Evolutionary conservation across 441 rosid species (phyloP), one percentile per base, ranked within the genome.

Genomic region (Jatropha multifida): DNA sequence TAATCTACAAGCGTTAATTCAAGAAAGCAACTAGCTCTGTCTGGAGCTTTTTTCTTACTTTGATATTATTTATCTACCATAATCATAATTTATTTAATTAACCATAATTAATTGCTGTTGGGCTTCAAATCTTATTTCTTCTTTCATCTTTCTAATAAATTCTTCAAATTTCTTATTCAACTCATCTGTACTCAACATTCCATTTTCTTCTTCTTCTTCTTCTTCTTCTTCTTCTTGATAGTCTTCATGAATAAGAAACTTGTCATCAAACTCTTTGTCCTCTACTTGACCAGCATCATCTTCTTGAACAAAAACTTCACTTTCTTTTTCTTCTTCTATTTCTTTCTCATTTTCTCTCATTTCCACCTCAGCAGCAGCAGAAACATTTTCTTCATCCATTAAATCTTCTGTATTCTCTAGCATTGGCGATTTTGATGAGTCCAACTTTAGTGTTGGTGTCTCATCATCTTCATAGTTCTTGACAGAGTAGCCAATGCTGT

Each of bases 101-200:
- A 87, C 92, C 84, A 86, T 67, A 74, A 89, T 78, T 63, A 87
- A 32, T 0, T 79, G 38, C 59, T 72, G 64, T 59, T 54, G 76
- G 10, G 86, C 85, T 81, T 88, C 88, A 56, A 70, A 49, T 60
- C 85, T 66, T 58, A 90, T 79, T 58, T 63, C 83, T 26, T 80
- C 83, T 65, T 79, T 90, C 91, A 85, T 82, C 86, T 65, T 90
- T 73, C 80, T 89, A 20, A 92, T 92, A 75, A 94, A 94, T 0
- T 94, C 89, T 4, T 94, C 97, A 59, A 88, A 92, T 81, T 78
- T 92, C 86, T 87, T 85, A 86, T 93, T 86, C 23, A 91, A 72
- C 52, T 90, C 98, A 58, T 93, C 97, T 0, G 61, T 75, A 68
- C 88, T 90, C 78, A 88, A 41, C 76, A 58, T 75, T 70, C 73